Evolutionary conservation across 805 yeast genomes (phyloP).

Genomic region (Ogataea pini): DNA sequence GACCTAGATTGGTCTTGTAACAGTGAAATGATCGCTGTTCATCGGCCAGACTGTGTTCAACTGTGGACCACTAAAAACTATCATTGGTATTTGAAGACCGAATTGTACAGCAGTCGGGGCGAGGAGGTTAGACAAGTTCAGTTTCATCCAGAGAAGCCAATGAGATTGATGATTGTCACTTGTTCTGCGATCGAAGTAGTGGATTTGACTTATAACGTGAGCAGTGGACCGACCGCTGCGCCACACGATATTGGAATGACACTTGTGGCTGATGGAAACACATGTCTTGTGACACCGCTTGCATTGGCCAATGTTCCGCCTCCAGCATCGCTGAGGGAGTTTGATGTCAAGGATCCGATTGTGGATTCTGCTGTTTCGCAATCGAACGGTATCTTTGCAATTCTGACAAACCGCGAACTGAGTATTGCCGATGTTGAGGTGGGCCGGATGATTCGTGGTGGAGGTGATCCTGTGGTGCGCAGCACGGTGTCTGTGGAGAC

Average conservation of each 20-base stretch:
- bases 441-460: conserved; percentile 43
- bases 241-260: conserved; percentile 79
- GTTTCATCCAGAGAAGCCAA: conserved; percentile 92
- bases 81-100: conserved; percentile 94
- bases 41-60: conserved; percentile 62
- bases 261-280: conserved; percentile 76
- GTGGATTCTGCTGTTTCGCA: conserved; percentile 64
- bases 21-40: conserved; percentile 76
- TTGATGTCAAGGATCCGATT: conserved; percentile 56
- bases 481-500: conserved; percentile 36
- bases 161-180: conserved; percentile 69
- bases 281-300: conserved; percentile 76
- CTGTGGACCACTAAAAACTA: conserved; percentile 91
- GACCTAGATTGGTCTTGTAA: conserved; percentile 77
- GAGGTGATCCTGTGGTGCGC: conserved; percentile 46
- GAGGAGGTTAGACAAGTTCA: conserved; percentile 46
- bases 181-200: conserved; percentile 53
- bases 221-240: conserved; percentile 65
- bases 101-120: conserved; percentile 42
- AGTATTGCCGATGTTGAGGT: conserved; percentile 49
- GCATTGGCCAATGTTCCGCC: conserved; percentile 91
- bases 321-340: conserved; percentile 75
- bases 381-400: conserved; percentile 59
- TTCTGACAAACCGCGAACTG: conserved; percentile 49
- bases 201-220: conserved; percentile 63